Evolutionary conservation across 352 stramenopile species (phyloP), one percentile per base, ranked within the genome.

Genomic region (Phytopythium boreale): DNA sequence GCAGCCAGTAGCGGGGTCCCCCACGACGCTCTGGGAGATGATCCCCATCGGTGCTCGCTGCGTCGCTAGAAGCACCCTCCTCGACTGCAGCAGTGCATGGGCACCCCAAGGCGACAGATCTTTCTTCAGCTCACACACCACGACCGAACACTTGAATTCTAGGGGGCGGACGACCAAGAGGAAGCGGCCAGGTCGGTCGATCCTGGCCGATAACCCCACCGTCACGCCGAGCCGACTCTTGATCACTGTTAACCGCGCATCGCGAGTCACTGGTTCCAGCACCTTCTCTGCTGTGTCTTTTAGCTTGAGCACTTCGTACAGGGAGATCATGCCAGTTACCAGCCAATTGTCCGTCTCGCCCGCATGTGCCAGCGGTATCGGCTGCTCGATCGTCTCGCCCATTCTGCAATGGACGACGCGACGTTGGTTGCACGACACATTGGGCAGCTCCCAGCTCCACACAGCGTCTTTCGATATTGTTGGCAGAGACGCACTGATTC

Each of bases 361-460:
- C 12, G 66, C 69, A 57, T 65, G 77, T 0, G 64, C 75, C 51
- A 66, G 66, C 10, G 75, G 75, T 11, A 84, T 60, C 0, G 70
- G 75, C 59, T 81, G 71, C 15, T 72, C 67, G 24, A 80, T 56
- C 39, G 24, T 62, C 53, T 82, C 72, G 41, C 53, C 53, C 7
- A 66, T 37, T n/a, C 61, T 53, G 56, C 74, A 82, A 37, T 76
- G 2, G 17, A 22, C 41, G 17, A 22, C 12, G 41, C 41, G 41
- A 9, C 1, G 4, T 2, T 22, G 6, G 4, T 8, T 17, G 41
- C 41, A 47, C 41, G 14, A 20, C 4, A 22, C 17, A 57, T 84
- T 86, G 36, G 79, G 79, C 20, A 88, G 27, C n/a, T 82, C 67
- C 76, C 79, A 88, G 1, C 27, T 69, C 65, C 63, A 85, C 11